These are phyloP conservation scores for Pythium plurisporium DNA, from an alignment of 352 stramenopile genomes.

Conservation along the genomic window DNA sequence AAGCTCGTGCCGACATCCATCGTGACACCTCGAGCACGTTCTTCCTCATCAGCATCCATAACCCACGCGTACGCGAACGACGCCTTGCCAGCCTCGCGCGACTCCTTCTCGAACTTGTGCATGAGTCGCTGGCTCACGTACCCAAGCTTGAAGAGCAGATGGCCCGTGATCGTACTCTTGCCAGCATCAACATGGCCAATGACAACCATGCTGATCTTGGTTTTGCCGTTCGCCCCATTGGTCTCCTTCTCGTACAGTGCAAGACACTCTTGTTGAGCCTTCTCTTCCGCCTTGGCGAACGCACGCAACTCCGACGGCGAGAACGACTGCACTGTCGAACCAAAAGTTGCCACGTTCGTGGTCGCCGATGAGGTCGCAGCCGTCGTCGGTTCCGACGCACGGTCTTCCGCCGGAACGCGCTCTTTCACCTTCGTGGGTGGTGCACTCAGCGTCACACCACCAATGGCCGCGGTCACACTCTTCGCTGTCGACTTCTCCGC, in stretches of 20 bases:
- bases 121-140: conserved; percentile 86
- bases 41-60: conserved; percentile 87
- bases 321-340: conserved; percentile 26
- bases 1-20: conserved; percentile 96
- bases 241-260: conserved; percentile 43
- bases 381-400: neutral
- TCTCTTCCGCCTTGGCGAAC: conserved; percentile 65
- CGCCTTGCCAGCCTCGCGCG: conserved; percentile 88
- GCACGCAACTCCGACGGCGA: conserved; percentile 48
- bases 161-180: conserved; percentile 97
- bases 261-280: conserved; percentile 54
- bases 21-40: conserved; percentile 94
- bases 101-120: conserved; percentile 92
- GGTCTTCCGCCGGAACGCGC: neutral
- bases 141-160: conserved; percentile 90
- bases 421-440: conserved; percentile 11
- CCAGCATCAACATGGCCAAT: conserved; percentile 97
- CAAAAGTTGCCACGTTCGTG: conserved; percentile 18
- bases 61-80: conserved; percentile 96
- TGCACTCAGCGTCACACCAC: conserved; percentile 13
- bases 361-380: neutral
- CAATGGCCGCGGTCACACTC: conserved; percentile 48
- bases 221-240: conserved; percentile 42
- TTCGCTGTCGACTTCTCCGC: conserved; percentile 33
- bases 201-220: conserved; percentile 93